Conservation (phyloP, 768 basidiomycete genomes). For the Lyophyllum shimeji region DNA sequence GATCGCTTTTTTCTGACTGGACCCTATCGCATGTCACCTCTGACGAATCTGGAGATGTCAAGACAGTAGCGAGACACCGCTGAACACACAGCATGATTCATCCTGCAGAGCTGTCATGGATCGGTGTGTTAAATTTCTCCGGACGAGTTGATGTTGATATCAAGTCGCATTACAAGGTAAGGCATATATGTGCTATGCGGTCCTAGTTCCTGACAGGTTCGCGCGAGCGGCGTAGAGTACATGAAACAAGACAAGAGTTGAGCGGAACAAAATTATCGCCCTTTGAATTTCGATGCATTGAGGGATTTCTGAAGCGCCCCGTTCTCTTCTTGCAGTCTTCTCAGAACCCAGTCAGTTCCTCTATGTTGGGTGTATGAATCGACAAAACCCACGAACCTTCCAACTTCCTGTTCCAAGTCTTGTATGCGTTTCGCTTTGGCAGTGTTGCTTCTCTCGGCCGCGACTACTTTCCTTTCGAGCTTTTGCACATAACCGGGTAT, state of each 20-base stretch:
- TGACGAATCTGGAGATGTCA: no score
- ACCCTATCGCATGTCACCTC: not conserved
- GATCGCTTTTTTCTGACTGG: not conserved
- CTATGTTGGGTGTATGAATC: not conserved
- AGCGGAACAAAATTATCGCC: not conserved
- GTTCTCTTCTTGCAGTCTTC: slow-evolving; percentile 12
- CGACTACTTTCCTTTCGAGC: slow-evolving; percentile 37
- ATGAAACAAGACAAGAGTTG: not conserved
- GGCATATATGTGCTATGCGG: no score
- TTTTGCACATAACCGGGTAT: slow-evolving; percentile 30
- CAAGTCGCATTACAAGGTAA: no score
- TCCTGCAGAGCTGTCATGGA: no score
- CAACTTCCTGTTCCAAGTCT: slow-evolving; percentile 26
- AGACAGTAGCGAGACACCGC: no score
- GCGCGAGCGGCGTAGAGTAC: no score
- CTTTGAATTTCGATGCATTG: not conserved
- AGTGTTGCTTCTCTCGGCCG: slow-evolving; percentile 33
- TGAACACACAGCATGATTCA: no score
- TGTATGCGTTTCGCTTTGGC: slow-evolving; percentile 32
- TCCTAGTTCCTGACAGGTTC: no score
- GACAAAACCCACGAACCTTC: slow-evolving; percentile 19
- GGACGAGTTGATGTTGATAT: no score
- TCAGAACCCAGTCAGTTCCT: not conserved
- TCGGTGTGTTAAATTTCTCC: no score
- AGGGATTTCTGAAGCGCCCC: not conserved